Conservation (phyloP, 2,329 filamentous ascomycete genomes). For the Trichoderma pleuroti region DNA sequence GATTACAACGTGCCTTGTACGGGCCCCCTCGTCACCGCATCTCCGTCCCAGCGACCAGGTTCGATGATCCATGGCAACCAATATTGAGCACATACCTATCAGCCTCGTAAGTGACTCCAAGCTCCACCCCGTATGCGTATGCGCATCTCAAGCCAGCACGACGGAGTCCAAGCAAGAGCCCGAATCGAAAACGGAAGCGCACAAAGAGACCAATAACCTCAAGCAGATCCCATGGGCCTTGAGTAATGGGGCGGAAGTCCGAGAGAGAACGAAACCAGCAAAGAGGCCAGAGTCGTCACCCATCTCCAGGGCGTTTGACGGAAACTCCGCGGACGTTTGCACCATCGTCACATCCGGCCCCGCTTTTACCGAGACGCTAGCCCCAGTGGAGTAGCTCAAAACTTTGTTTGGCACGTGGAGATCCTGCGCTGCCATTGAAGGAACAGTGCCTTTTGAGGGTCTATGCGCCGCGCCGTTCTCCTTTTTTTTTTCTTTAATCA, state of each 20-base stretch:
- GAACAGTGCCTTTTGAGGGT: not conserved
- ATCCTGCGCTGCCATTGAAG: not conserved
- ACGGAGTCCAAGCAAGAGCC: not conserved
- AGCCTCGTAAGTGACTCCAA: not conserved
- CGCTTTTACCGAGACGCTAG: not conserved
- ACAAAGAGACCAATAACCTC: not conserved
- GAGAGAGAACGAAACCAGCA: not conserved
- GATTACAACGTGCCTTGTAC: not conserved
- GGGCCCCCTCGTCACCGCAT: not conserved
- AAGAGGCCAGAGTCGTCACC: not conserved
- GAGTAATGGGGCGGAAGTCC: not conserved
- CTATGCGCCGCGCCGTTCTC: not conserved
- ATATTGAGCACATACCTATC: not conserved
- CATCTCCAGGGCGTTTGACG: not conserved
- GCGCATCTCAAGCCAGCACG: not conserved
- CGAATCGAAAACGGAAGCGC: not conserved
- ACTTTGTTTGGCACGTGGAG: constrained; percentile 13
- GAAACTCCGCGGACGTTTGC: constrained; percentile 13
- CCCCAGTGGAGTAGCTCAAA: not conserved
- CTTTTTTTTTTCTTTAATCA: not conserved
- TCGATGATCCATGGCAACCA: not conserved
- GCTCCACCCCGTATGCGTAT: not conserved
- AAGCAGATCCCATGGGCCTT: not conserved
- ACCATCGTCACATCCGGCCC: not conserved
- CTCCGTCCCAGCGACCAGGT: not conserved